These are phyloP conservation scores for Coemansia sp. DNA, from an alignment of 192 early-diverging fungal genomes.

Conservation along the genomic window DNA sequence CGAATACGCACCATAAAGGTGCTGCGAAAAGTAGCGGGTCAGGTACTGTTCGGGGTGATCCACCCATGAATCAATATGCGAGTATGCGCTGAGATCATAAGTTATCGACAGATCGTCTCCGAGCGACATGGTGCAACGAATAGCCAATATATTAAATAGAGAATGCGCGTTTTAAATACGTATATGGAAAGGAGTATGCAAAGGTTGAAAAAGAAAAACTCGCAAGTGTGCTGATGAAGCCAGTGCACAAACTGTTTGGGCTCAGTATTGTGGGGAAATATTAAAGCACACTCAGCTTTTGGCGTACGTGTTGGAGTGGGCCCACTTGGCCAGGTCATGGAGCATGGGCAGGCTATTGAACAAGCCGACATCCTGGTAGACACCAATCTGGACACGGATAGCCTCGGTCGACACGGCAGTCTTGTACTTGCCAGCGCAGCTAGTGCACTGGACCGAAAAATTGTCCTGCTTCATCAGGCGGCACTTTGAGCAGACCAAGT, in stretches of 20 bases:
- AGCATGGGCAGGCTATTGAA: constrained; percentile 36
- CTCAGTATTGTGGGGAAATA: background rate
- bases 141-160: background rate
- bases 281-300: background rate
- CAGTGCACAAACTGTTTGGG: background rate
- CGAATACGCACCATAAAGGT: constrained; percentile 14
- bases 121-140: background rate
- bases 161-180: background rate
- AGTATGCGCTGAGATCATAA: constrained; percentile 27
- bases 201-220: background rate
- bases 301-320: background rate
- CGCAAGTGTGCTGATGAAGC: background rate
- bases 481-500: constrained; percentile 78
- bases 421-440: constrained; percentile 65
- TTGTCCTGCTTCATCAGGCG: constrained; percentile 76
- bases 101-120: constrained; percentile 7
- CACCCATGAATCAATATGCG: constrained; percentile 13
- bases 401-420: constrained; percentile 1
- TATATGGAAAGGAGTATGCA: background rate
- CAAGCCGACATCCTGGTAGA: constrained; percentile 32
- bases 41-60: constrained; percentile 15
- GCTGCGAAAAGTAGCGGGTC: constrained; percentile 26
- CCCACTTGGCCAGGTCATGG: constrained; percentile 30
- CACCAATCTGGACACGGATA: constrained; percentile 19
- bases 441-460: constrained; percentile 63